Evolutionary conservation across 1,284 basidiomycete species (phyloP).

Genomic region (Boletellus dicymbophilus): DNA sequence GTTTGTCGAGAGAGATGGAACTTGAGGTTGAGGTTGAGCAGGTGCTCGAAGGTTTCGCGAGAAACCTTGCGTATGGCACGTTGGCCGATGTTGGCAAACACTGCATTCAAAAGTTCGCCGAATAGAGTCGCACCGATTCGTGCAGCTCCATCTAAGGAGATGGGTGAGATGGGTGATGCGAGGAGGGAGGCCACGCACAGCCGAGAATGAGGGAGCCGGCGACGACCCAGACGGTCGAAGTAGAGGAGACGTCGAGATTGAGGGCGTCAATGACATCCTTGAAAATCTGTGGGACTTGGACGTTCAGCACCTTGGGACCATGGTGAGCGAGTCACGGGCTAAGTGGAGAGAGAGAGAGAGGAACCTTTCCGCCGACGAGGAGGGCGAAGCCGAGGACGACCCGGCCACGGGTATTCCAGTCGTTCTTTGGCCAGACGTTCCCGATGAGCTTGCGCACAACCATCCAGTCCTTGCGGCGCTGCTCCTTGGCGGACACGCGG

Average conservation of each 20-base stretch:
- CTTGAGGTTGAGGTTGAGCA: constrained; percentile 88
- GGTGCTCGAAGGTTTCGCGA: constrained; percentile 90
- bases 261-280: constrained; percentile 90
- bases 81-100: constrained; percentile 97
- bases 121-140: constrained; percentile 90
- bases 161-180: constrained; percentile 8
- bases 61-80: constrained; percentile 94
- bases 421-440: constrained; percentile 76
- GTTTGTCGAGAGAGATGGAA: constrained; percentile 96
- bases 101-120: constrained; percentile 91
- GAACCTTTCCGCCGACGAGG: constrained; percentile 86
- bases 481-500: constrained; percentile 41
- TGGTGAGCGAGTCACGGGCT: constrained; percentile 1
- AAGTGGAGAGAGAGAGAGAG: constrained; percentile 12
- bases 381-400: constrained; percentile 86
- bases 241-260: constrained; percentile 80
- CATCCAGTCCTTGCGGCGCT: constrained; percentile 67
- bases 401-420: constrained; percentile 74
- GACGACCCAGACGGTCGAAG: constrained; percentile 88
- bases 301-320: constrained; percentile 75
- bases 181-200: constrained; percentile 57
- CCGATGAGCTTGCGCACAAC: constrained; percentile 64
- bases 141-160: constrained; percentile 79
- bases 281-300: constrained; percentile 97
- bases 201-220: constrained; percentile 90